Conservation (phyloP, 2,329 filamentous ascomycete species). For the Colletotrichum cuscutae region DNA sequence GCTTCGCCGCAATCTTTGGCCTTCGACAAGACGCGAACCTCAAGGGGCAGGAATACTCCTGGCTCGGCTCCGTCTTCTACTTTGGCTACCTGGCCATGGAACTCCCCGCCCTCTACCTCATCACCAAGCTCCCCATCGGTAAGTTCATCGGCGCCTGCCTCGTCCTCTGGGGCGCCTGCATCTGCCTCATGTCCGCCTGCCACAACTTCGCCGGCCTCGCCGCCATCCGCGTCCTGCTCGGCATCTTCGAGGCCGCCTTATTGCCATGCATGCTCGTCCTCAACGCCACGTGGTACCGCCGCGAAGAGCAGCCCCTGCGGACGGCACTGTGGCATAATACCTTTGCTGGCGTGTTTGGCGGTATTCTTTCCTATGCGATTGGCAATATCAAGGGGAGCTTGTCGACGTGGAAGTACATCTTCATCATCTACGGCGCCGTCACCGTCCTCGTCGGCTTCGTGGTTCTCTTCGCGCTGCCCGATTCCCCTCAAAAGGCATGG, state of each 20-base stretch:
- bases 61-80: constrained; percentile 66
- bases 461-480: constrained; percentile 66
- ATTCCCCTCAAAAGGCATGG: constrained; percentile 64
- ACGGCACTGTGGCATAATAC: constrained; percentile 72
- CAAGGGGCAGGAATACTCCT: constrained; percentile 64
- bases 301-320: constrained; percentile 69
- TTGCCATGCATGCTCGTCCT: constrained; percentile 60
- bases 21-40: constrained; percentile 60
- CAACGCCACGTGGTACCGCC: constrained; percentile 58
- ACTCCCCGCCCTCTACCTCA: constrained; percentile 65
- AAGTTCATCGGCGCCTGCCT: constrained; percentile 39
- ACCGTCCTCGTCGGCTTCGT: constrained; percentile 68
- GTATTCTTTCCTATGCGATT: constrained; percentile 59
- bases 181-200: constrained; percentile 48
- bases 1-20: constrained; percentile 65
- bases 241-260: constrained; percentile 40
- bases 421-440: constrained; percentile 69
- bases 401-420: constrained; percentile 55
- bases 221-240: constrained; percentile 37
- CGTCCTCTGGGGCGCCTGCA: constrained; percentile 52
- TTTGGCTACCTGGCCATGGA: constrained; percentile 71
- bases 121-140: constrained; percentile 53
- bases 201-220: constrained; percentile 39
- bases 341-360: constrained; percentile 54
- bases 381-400: constrained; percentile 40